Base-by-base conservation (phyloP, 2,329 filamentous ascomycete genomes). In the Blastomyces gilchristii region DNA sequence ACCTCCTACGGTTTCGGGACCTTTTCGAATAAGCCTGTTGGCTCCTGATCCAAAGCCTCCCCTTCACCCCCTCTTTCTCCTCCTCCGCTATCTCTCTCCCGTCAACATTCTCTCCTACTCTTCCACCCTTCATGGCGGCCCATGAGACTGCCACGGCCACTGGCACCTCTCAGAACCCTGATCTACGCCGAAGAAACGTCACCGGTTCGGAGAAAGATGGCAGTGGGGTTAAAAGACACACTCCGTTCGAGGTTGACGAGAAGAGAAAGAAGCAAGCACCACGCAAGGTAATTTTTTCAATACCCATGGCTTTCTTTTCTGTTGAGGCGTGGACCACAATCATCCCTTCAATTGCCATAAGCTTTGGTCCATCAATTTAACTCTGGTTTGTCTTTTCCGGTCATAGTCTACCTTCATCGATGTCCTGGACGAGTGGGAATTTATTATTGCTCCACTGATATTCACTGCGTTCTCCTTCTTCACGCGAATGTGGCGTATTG, bases 401-500 rank as follows among this genome's bases (percentile, higher is more conserved):
- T 58, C 60, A 8, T 64, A 59, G 57, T 34, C 62, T 37, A 12
- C 74, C 45, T 70, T 78, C 59, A 64, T 76, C 37, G 70, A 75
- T 57, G 68, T 73, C 41, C 70, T 81, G n/a, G 82, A 85, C 70
- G 78, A 83, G 63, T 85, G 81, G 73, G 85, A 87, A 71, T 83
- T 80, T 67, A 76, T 87, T 65, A 80, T 85, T 73, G 84, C 83
- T n/a, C 85, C 85, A 53, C 72, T 87, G 59, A 74, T 87, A 67
- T 84, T 87, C 71, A 87, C 85, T 41, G 78, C 80, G 54, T 75
- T 87, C 64, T 81, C 85, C 65, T 82, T 87, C 74, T 87, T 87
- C 75, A 87, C 85, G 54, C 83, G 85, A 69, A 82, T 87, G 78
- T 87, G 84, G 76, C 85, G 83, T 74, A 87, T 87, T 71, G 85